Evolutionary conservation across 352 stramenopile species (phyloP).

Genomic region (Globisporangium alternatum): DNA sequence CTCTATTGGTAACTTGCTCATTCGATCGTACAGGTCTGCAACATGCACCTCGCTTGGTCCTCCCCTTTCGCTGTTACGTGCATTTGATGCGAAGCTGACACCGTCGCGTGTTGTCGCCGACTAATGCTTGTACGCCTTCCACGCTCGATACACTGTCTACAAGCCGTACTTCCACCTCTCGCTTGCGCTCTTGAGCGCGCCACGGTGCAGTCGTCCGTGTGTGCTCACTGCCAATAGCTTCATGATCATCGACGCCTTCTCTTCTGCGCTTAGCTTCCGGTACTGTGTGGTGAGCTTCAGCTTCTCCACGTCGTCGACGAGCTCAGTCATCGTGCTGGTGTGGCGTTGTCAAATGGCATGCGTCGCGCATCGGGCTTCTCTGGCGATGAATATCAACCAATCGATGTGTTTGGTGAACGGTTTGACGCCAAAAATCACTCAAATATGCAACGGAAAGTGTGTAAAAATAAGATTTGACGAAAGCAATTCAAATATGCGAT

Average conservation of each 20-base stretch:
- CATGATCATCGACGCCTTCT: constrained; percentile 9
- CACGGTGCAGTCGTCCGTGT: constrained; percentile 9
- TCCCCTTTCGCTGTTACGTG: constrained; percentile 9
- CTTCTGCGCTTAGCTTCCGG: constrained; percentile 12
- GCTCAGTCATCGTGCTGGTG: constrained; percentile 11
- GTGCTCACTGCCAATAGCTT: constrained; percentile 9
- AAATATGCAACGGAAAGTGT: constrained; percentile 13
- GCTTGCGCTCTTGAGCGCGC: constrained; percentile 12
- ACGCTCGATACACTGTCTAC: constrained; percentile 9
- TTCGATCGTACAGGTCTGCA: constrained; percentile 10
- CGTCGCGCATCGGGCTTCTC: constrained; percentile 8
- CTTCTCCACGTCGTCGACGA: constrained; percentile 8
- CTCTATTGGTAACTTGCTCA: constrained; percentile 10
- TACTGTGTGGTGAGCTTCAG: constrained; percentile 10
- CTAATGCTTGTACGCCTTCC: constrained; percentile 12
- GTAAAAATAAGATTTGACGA: constrained; percentile 12
- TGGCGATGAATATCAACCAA: constrained; percentile 13
- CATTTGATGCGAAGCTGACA: constrained; percentile 9
- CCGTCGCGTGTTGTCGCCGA: neutral
- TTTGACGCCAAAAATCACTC: constrained; percentile 9
- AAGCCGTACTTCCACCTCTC: constrained; percentile 10
- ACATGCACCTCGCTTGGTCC: constrained; percentile 11
- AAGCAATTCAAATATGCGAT: constrained; percentile 15
- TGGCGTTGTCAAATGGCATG: constrained; percentile 8
- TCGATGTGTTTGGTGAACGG: constrained; percentile 11